Percentiles rank a stretch among this genome's conserved stretches.
phyloP scores from a whole-genome alignment of 2,329 filamentous ascomycete genomes.

The Cryphonectria radicalis region DNA sequence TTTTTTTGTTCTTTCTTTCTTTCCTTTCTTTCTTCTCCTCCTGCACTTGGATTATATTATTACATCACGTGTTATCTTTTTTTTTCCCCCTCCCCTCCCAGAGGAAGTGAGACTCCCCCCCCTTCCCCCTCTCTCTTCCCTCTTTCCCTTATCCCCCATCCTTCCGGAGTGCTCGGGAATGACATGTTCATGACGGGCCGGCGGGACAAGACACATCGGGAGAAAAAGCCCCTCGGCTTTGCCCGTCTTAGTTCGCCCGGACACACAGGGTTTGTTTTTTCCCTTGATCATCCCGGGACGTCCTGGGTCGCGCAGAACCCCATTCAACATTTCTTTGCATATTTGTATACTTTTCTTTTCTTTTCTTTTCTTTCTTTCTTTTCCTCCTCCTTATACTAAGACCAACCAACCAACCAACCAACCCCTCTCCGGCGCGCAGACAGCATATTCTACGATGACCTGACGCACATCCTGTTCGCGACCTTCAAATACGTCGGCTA shows the following conservation, averaged over 20 bases:
- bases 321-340: background rate
- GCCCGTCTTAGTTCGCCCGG: background rate
- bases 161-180: background rate
- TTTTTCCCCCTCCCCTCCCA: no score
- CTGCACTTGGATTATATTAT: background rate
- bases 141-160: no score
- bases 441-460: slow-evolving; percentile 72
- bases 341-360: no score
- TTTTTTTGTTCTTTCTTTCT: no score
- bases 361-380: background rate
- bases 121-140: no score
- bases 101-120: no score
- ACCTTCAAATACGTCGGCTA: slow-evolving; percentile 79
- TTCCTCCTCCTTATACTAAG: no score
- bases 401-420: no score
- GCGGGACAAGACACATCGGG: background rate
- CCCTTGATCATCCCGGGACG: background rate
- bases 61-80: no score
- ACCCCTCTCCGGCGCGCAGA: slow-evolving; percentile 48
- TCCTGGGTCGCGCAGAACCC: no score
- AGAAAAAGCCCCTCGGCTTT: background rate
- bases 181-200: background rate
- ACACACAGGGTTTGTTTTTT: no score
- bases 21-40: background rate
- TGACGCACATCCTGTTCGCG: slow-evolving; percentile 69